These are phyloP conservation scores for Teratosphaeria epicoccoides DNA, from an alignment of 2,329 filamentous ascomycete species.

Conservation along the genomic window DNA sequence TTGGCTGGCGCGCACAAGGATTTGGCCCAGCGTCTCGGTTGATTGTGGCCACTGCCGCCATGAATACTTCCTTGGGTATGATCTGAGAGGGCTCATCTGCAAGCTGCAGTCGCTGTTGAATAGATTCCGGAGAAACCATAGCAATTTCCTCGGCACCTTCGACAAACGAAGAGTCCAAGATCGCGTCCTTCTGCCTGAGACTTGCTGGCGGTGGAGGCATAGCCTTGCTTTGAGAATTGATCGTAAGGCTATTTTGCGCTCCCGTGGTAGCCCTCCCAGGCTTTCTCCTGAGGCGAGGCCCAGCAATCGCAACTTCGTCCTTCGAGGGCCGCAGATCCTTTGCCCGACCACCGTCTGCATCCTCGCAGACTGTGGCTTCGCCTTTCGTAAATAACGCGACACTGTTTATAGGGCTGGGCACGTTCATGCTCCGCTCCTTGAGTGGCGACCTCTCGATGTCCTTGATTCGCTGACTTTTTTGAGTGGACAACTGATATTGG, in stretches of 20 bases:
- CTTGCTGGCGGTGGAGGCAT: slow-evolving; percentile 6
- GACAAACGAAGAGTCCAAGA: background rate
- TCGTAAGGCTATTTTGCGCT: background rate
- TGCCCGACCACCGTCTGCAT: background rate
- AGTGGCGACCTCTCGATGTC: slow-evolving; percentile 7
- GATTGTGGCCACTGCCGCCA: background rate
- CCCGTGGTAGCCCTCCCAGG: background rate
- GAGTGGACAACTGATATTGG: slow-evolving; percentile 7
- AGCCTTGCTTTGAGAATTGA: background rate
- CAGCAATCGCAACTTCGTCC: background rate
- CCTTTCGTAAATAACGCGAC: background rate
- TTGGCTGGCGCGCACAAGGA: background rate
- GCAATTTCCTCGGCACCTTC: background rate
- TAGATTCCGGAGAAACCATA: background rate
- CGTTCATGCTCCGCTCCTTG: slow-evolving; percentile 9
- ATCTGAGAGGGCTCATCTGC: background rate
- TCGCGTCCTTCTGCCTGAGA: slow-evolving; percentile 7
- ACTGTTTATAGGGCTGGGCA: background rate
- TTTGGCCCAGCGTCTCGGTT: background rate
- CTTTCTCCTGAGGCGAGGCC: background rate
- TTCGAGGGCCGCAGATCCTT: background rate
- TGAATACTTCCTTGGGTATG: too few relatives aligned
- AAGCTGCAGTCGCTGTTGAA: background rate
- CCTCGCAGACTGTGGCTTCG: background rate
- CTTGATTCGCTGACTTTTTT: background rate